These are phyloP conservation scores for Mycocalia duriaeana DNA, from an alignment of 1,284 basidiomycete genomes.

Conservation along the genomic window DNA sequence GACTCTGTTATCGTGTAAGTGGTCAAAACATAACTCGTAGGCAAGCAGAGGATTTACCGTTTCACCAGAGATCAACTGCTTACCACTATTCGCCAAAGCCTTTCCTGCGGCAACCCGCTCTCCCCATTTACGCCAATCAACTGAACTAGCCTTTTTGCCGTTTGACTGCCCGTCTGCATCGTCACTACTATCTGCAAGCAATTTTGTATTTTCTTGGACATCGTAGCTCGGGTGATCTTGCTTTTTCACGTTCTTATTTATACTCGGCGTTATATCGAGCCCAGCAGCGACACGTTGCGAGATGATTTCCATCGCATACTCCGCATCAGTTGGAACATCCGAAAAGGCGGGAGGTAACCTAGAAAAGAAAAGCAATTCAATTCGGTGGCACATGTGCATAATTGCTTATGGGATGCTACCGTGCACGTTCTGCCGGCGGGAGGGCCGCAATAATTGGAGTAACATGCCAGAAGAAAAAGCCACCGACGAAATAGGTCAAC, in stretches of 20 bases:
- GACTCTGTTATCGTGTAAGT: too few relatives aligned
- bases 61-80: slow-evolving; percentile 31
- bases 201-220: not conserved
- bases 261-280: slow-evolving; percentile 34
- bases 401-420: too few relatives aligned
- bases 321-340: slow-evolving; percentile 59
- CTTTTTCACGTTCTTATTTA: slow-evolving; percentile 10
- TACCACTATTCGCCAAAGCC: slow-evolving; percentile 36
- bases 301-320: slow-evolving; percentile 66
- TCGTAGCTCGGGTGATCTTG: not conserved
- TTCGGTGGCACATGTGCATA: too few relatives aligned
- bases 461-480: slow-evolving; percentile 62
- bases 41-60: slow-evolving; percentile 21
- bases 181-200: not conserved
- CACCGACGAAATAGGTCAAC: slow-evolving; percentile 37
- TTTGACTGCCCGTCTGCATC: not conserved
- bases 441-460: slow-evolving; percentile 51
- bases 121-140: slow-evolving; percentile 56
- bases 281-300: slow-evolving; percentile 54
- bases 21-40: not conserved
- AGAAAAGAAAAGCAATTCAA: slow-evolving; percentile 3
- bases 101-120: slow-evolving; percentile 42
- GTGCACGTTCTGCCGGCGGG: slow-evolving; percentile 37
- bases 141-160: slow-evolving; percentile 2
- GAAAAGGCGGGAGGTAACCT: slow-evolving; percentile 45